Evolutionary conservation across 2,329 filamentous ascomycete genomes (phyloP), one percentile per base, ranked within the genome.

Genomic region (Fusarium pilosicola): DNA sequence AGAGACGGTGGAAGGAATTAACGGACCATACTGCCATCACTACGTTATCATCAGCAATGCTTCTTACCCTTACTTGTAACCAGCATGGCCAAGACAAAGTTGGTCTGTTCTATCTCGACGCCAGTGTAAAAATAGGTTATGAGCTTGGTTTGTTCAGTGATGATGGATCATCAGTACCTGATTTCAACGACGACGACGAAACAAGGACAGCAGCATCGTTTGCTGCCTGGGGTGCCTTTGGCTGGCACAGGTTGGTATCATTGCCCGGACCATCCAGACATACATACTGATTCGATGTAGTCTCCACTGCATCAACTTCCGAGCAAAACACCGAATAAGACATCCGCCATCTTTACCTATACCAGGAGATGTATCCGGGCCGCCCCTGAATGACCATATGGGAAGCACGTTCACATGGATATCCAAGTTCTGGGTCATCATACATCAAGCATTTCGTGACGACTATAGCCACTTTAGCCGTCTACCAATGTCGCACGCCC

Each of bases 381-480:
- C 61, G 1, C n/a, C 39, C 4, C 18, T 71, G 1, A 14, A 14
- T 10, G 39, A 67, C 0, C 32, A 36, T 0, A 71, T 71, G 68
- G 68, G 68, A 4, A 48, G 28, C 7, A 71, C 62, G 0, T 71
- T 71, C 0, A 71, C 68, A 2, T 71, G 49, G 61, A 52, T 71
- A 14, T 57, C 34, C 3, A 71, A 71, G 4, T 71, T 71, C 13
- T 71, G 68, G 68, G 3, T 48, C 0, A 57, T 67, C 2, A 46
- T 65, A 2, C 61, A 67, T 5, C 13, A 54, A 18, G 45, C 26
- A 12, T 71, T 71, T 3, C 17, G 13, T 8, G 55, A 62, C 2
- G 68, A 39, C 0, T 71, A 57, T 3, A 49, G 20, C 6, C 24
- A 26, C 6, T 71, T 67, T 30, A 39, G 34, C 8, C 49, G 54